Percentiles rank a stretch among this genome's conserved stretches.
Conservation (phyloP, 2,329 filamentous ascomycete genomes). For the Botrytis fabae region DNA sequence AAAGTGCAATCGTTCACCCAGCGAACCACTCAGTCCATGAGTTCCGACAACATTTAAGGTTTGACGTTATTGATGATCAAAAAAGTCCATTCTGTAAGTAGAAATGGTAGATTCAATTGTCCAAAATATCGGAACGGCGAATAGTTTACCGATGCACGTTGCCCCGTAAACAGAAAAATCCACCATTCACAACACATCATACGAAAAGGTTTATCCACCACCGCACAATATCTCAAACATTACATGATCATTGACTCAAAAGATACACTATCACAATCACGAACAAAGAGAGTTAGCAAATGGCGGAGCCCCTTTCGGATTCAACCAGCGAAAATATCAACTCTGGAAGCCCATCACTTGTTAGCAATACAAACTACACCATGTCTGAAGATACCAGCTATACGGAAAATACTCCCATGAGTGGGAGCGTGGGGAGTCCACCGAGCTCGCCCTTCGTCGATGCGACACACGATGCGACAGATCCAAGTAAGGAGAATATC, state of each 20-base stretch:
- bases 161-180: slow-evolving; percentile 22
- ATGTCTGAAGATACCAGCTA: slow-evolving; percentile 35
- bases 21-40: neutral
- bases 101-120: neutral
- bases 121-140: slow-evolving; percentile 11
- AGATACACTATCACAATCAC: slow-evolving; percentile 13
- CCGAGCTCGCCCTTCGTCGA: slow-evolving; percentile 40
- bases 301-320: slow-evolving; percentile 26
- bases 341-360: slow-evolving; percentile 26
- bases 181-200: slow-evolving; percentile 18
- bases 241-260: slow-evolving; percentile 19
- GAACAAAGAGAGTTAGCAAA: slow-evolving; percentile 15
- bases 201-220: slow-evolving; percentile 21
- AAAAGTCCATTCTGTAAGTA: neutral
- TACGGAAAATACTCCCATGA: slow-evolving; percentile 31
- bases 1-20: neutral
- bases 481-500: slow-evolving; percentile 35
- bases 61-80: neutral
- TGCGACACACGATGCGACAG: slow-evolving; percentile 28
- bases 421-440: slow-evolving; percentile 33
- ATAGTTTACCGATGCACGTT: slow-evolving; percentile 19
- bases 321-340: slow-evolving; percentile 18
- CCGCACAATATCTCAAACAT: slow-evolving; percentile 18
- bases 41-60: neutral
- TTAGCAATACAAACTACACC: slow-evolving; percentile 26